phyloP scores from a whole-genome alignment of 768 basidiomycete species.

The Naematelia aurantialba region DNA sequence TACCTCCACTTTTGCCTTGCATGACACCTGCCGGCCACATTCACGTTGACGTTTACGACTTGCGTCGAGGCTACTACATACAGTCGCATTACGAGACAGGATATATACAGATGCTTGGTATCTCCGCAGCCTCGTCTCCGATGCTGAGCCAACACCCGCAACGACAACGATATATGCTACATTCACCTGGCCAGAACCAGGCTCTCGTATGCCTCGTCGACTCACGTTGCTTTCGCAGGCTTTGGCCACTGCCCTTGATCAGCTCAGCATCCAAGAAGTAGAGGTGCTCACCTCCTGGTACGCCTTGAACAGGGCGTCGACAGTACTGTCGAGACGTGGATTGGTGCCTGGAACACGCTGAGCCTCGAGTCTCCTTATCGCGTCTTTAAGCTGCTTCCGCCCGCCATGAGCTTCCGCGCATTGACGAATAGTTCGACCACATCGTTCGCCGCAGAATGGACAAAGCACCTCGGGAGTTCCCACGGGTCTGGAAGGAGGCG shows the following conservation, averaged over 20 bases:
- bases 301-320: background rate
- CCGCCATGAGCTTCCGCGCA: slow-evolving; percentile 20
- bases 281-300: slow-evolving; percentile 1
- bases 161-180: no score
- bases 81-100: no score
- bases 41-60: no score
- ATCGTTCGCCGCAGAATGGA: slow-evolving; percentile 14
- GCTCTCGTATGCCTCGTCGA: background rate
- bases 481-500: no score
- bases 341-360: background rate
- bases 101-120: background rate
- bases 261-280: background rate
- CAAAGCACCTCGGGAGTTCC: slow-evolving; percentile 6
- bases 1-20: background rate
- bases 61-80: no score
- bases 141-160: no score
- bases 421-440: slow-evolving; percentile 11
- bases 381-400: slow-evolving; percentile 16
- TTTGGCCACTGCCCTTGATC: slow-evolving; percentile 6
- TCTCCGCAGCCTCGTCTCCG: background rate
- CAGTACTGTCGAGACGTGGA: background rate
- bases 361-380: slow-evolving; percentile 13
- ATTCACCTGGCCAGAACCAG: no score
- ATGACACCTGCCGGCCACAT: background rate
- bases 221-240: background rate